These are phyloP conservation scores for Wickerhamomyces subpelliculosus DNA, from an alignment of 805 yeast genomes.

Conservation along the genomic window DNA sequence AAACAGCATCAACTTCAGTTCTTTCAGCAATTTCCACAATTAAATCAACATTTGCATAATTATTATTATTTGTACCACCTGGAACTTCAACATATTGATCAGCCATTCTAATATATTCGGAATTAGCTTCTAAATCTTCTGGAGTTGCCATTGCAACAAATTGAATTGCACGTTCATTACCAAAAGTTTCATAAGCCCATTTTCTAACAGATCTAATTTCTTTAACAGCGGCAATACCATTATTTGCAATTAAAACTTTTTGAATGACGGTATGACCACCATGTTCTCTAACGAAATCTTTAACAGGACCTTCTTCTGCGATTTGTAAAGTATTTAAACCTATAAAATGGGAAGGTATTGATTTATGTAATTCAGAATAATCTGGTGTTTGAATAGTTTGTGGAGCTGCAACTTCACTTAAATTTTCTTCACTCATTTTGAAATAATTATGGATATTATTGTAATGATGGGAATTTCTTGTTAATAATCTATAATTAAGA, in stretches of 20 bases:
- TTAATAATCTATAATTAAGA: background rate
- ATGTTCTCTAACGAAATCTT: slow-evolving; percentile 76
- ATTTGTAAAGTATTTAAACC: slow-evolving; percentile 74
- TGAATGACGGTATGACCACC: slow-evolving; percentile 95
- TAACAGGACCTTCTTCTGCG: slow-evolving; percentile 73
- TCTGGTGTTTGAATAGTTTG: slow-evolving; percentile 23
- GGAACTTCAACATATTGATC: slow-evolving; percentile 98
- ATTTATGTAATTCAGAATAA: slow-evolving; percentile 28
- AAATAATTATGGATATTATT: background rate
- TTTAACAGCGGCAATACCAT: slow-evolving; percentile 99
- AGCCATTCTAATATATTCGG: slow-evolving; percentile 98
- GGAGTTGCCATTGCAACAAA: slow-evolving; percentile 99
- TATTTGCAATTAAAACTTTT: slow-evolving; percentile 88
- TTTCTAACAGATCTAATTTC: slow-evolving; percentile 95
- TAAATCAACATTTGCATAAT: slow-evolving; percentile 95
- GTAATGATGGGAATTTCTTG: background rate
- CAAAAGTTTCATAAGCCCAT: slow-evolving; percentile 99
- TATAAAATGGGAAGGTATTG: slow-evolving; percentile 65
- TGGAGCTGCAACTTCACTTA: slow-evolving; percentile 28
- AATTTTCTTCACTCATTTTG: slow-evolving; percentile 34
- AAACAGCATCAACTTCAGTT: slow-evolving; percentile 93
- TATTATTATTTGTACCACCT: slow-evolving; percentile 98
- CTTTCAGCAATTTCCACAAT: slow-evolving; percentile 97
- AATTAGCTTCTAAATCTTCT: slow-evolving; percentile 95
- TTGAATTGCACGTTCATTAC: slow-evolving; percentile 86